These are phyloP conservation scores for Limnanthes douglasii DNA, from an alignment of 345 rosid species.

Conservation along the genomic window DNA sequence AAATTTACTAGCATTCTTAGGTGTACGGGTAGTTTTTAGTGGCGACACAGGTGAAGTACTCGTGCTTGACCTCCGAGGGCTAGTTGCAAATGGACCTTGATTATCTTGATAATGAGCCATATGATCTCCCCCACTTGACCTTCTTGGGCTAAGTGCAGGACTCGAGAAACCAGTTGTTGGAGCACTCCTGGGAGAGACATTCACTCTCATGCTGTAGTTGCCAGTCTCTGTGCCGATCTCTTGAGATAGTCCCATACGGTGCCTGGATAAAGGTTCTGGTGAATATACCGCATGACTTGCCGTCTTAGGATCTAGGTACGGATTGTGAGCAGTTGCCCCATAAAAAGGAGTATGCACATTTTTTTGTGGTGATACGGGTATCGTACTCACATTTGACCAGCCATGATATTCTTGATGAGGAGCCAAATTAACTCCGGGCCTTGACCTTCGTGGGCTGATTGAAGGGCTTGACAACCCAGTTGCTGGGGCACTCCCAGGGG, in stretches of 20 bases:
- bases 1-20: constrained; percentile 10
- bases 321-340: too few species aligned
- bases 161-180: constrained; percentile 37
- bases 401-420: too few species aligned
- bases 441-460: constrained; percentile 19
- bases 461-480: constrained; percentile 35
- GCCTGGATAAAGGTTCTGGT: constrained; percentile 7
- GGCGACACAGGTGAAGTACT: constrained; percentile 9
- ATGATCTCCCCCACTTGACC: constrained; percentile 10
- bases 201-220: constrained; percentile 13
- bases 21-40: constrained; percentile 10
- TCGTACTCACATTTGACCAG: too few species aligned
- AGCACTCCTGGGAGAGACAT: constrained; percentile 32
- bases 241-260: constrained; percentile 14
- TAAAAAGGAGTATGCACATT: too few species aligned
- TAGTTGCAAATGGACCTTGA: constrained; percentile 5
- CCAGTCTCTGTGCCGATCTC: constrained; percentile 14
- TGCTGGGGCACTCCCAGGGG: constrained; percentile 44
- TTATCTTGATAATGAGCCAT: too few species aligned
- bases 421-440: constrained; percentile 8
- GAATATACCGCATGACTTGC: background rate
- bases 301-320: too few species aligned
- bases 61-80: constrained; percentile 9
- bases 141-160: constrained; percentile 29
- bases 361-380: too few species aligned